Base-by-base conservation (phyloP, 805 yeast species). In the Candida suzukii region DNA sequence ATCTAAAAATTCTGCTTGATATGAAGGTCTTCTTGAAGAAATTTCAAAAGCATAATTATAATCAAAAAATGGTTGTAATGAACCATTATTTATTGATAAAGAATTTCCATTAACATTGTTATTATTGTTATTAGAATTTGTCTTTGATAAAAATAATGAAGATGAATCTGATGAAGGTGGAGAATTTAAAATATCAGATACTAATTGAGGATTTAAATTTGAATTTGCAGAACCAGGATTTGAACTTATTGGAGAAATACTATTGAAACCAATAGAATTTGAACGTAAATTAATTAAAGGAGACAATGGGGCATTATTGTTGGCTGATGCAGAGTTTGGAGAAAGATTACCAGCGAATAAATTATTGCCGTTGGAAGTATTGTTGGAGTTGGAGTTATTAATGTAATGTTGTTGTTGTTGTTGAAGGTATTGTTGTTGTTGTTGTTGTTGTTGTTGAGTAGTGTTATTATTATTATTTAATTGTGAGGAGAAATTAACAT, bases 21-120 rank as follows among this genome's bases (percentile, higher is more conserved):
- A 83, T 41, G 83, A 74, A 13, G 90, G 88, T 60, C 93, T 72
- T 60, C 93, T 70, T 11, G 83, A 75, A 20, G 75, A 71, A 34
- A 80, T 77, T 42, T 67, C 35, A 7, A 31, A 12, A 7, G 35
- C 22, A 19, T 17, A 31, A 19, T 31, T 31, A 31, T 31, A 31
- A 31, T 31, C 35, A 3, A 30, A 16, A 8, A 30, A 30, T 28
- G 30, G 30, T 28, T 28, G 30, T 6, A 29, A 16, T 17, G 32
- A 29, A 17, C 32, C 32, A 28, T 28, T 28, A 30, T 30, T n/a
- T 7, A 16, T 17, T 7, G 33, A 30, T 30, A 30, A 30, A 12
- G 33, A 5, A 17, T n/a, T 16, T n/a, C 13, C 7, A 27, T 10
- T 10, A n/a, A 10, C 7, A n/a, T 27, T 27, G 30, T 27, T 27